phyloP scores from a whole-genome alignment of 257 asterid genomes.

The Scutellaria barbata region DNA sequence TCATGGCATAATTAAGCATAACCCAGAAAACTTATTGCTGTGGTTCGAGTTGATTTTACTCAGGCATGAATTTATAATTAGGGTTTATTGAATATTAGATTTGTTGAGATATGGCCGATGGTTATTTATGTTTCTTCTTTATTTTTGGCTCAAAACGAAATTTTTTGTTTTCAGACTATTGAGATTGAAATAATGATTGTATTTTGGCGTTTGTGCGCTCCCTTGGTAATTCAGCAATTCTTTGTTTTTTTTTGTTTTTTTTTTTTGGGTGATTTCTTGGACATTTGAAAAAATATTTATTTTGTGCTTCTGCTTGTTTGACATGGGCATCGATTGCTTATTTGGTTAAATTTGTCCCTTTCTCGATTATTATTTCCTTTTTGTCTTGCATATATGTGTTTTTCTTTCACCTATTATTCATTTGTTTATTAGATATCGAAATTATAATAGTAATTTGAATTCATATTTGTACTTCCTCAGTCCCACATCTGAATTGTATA shows the following conservation, averaged over 20 bases:
- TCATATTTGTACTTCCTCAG: not conserved
- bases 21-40: not conserved
- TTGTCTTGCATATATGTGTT: too few relatives aligned
- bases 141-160: not conserved
- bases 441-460: not conserved
- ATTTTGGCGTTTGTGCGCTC: not conserved
- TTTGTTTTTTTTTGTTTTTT: not conserved
- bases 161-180: not conserved
- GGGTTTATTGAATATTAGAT: constrained; percentile 32
- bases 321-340: too few relatives aligned
- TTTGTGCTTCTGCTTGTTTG: constrained; percentile 9
- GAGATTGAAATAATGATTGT: constrained; percentile 9
- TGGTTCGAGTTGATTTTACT: not conserved
- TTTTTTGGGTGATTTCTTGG: not conserved
- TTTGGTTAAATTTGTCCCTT: too few relatives aligned
- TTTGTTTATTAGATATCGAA: not conserved
- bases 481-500: not conserved
- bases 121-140: not conserved
- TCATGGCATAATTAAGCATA: not conserved
- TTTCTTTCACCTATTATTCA: not conserved
- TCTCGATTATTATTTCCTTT: not conserved
- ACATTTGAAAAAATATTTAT: not conserved
- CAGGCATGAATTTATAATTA: constrained; percentile 4
- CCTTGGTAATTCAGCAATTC: not conserved
- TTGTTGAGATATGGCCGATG: not conserved